phyloP scores from a whole-genome alignment of 208 protist species.

The Kentomonas sorsogonicus region DNA sequence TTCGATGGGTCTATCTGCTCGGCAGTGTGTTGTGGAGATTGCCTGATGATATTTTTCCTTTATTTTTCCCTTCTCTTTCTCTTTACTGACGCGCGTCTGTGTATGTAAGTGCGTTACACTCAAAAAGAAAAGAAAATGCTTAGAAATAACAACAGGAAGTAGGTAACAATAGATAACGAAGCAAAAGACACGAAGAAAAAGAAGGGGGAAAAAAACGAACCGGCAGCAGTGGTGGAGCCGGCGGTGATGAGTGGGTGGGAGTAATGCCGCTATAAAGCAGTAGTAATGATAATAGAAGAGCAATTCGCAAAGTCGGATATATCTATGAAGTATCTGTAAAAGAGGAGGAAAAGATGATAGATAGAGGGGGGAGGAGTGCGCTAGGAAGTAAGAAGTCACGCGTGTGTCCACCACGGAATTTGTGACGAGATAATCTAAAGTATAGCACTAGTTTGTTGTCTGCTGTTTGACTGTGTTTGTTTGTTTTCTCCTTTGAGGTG shows the following conservation, averaged over 20 bases:
- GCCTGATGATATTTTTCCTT: conserved; percentile 5
- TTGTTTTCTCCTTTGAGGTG: not conserved
- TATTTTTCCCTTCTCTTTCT: conserved; percentile 7
- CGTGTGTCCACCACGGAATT: no score
- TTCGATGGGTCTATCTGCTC: no score
- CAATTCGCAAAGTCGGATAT: no score
- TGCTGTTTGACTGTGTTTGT: not conserved
- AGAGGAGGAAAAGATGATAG: not conserved
- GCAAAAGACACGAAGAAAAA: not conserved
- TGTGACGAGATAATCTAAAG: no score
- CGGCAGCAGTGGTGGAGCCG: no score
- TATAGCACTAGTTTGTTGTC: no score
- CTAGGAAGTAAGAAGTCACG: not conserved
- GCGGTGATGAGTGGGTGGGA: not conserved
- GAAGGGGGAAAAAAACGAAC: not conserved
- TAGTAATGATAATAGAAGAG: not conserved
- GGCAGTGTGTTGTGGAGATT: not conserved
- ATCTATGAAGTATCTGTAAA: no score
- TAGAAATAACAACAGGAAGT: conserved; percentile 1
- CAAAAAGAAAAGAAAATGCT: not conserved
- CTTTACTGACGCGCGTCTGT: not conserved
- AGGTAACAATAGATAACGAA: not conserved
- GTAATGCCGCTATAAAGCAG: not conserved
- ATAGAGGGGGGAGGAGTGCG: not conserved
- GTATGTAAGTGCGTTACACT: not conserved